These are phyloP conservation scores for Kwoniella pini DNA, from an alignment of 768 basidiomycete species.

Conservation along the genomic window DNA sequence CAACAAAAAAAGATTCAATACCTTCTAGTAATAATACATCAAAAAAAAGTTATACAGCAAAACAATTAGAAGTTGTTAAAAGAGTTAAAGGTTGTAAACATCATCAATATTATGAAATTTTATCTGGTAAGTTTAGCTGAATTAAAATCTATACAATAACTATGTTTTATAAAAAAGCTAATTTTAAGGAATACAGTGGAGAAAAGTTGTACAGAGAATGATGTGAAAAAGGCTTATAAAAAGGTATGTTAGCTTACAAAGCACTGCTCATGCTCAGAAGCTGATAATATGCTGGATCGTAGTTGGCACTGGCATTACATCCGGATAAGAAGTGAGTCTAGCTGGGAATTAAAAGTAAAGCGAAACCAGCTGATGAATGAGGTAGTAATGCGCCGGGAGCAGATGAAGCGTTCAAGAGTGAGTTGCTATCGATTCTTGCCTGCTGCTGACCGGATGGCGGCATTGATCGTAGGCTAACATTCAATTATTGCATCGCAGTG, in stretches of 20 bases:
- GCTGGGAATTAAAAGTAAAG: neutral
- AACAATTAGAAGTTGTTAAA: constrained; percentile 79
- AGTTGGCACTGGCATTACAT: constrained; percentile 74
- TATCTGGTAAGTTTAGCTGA: constrained; percentile 67
- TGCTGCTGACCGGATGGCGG: neutral
- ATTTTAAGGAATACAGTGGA: constrained; percentile 55
- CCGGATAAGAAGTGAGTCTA: constrained; percentile 53
- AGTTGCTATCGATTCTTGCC: constrained; percentile 46
- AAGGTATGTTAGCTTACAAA: constrained; percentile 63
- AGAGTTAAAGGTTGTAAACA: constrained; percentile 80
- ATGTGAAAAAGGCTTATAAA: constrained; percentile 80
- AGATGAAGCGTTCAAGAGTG: constrained; percentile 97
- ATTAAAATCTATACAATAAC: constrained; percentile 77
- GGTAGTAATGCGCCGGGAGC: constrained; percentile 95
- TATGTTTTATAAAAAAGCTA: constrained; percentile 93
- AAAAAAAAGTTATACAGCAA: constrained; percentile 82
- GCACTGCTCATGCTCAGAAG: too few relatives aligned
- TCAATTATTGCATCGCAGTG: constrained; percentile 65
- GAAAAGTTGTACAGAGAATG: constrained; percentile 49
- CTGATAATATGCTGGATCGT: too few relatives aligned
- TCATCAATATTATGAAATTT: constrained; percentile 90
- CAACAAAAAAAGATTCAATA: constrained; percentile 55
- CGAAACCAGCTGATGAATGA: neutral
- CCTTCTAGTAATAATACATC: constrained; percentile 26
- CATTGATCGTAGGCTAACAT: too few relatives aligned